phyloP scores from a whole-genome alignment of 805 yeast species.

The Monosporozyma aerobia region DNA sequence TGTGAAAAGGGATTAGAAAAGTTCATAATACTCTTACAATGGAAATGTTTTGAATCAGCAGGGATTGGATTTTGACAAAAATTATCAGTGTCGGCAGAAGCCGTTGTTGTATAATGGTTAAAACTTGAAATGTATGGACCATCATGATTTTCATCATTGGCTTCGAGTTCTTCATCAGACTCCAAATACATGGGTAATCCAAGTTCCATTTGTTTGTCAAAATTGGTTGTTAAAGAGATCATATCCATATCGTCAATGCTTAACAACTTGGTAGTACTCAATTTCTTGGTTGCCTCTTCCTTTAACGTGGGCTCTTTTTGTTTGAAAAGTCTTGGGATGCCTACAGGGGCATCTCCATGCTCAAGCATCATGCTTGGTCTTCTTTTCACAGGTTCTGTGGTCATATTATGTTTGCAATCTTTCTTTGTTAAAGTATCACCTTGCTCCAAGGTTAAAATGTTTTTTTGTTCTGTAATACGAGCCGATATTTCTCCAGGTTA shows the following conservation, averaged over 20 bases:
- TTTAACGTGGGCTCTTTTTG: constrained; percentile 1
- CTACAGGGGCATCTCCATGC: constrained; percentile 8
- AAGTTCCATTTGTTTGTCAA: constrained; percentile 26
- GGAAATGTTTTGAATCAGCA: constrained; percentile 8
- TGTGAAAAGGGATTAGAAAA: constrained; percentile 12
- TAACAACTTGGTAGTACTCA: constrained; percentile 2
- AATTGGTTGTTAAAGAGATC: constrained; percentile 21
- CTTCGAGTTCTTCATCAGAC: constrained; percentile 9
- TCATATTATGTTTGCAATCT: neutral
- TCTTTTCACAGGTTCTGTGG: constrained; percentile 6
- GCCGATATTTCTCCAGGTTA: too few species aligned
- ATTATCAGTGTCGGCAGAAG: neutral
- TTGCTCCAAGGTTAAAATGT: too few species aligned
- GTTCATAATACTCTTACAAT: constrained; percentile 8
- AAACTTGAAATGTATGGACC: neutral
- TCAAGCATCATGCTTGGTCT: constrained; percentile 16
- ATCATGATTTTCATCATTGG: constrained; percentile 4
- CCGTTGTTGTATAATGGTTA: neutral
- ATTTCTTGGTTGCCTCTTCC: constrained; percentile 2
- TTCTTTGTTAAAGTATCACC: too few species aligned
- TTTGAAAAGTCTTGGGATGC: neutral
- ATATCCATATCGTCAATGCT: constrained; percentile 28
- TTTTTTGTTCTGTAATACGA: too few species aligned
- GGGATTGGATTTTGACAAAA: constrained; percentile 4
- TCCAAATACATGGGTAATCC: constrained; percentile 28